Percentiles rank a stretch among this genome's conserved stretches.
phyloP scores from a whole-genome alignment of 1,139 yeast genomes.

The Scheffersomyces stambukii region DNA sequence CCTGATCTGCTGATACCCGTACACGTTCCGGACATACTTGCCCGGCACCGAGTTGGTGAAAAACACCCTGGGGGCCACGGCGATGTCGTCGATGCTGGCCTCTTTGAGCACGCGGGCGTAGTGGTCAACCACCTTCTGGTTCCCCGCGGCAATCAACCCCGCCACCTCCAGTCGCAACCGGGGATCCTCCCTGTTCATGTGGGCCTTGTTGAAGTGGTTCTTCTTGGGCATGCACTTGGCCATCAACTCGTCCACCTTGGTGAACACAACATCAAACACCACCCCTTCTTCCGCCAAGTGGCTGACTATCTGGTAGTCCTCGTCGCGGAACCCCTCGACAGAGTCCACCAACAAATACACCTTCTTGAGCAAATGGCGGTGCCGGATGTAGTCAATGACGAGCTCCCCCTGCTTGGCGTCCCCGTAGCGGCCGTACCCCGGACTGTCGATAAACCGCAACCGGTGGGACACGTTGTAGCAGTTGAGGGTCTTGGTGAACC shows the following conservation, averaged over 20 bases:
- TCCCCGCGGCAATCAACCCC: slow-evolving; percentile 17
- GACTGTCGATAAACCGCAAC: slow-evolving; percentile 71
- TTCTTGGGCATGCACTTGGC: slow-evolving; percentile 15
- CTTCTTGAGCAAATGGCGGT: slow-evolving; percentile 50
- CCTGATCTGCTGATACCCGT: slow-evolving; percentile 37
- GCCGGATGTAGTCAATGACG: slow-evolving; percentile 56
- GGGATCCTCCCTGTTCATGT: too few relatives aligned
- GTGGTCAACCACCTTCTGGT: slow-evolving; percentile 20
- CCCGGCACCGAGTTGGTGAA: slow-evolving; percentile 32
- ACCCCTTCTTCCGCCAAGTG: slow-evolving; percentile 52
- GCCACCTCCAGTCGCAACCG: too few relatives aligned
- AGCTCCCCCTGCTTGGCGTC: slow-evolving; percentile 62
- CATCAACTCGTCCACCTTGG: slow-evolving; percentile 62
- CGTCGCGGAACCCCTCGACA: slow-evolving; percentile 49
- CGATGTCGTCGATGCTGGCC: slow-evolving; percentile 19
- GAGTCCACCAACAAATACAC: slow-evolving; percentile 63
- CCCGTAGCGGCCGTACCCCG: slow-evolving; percentile 79
- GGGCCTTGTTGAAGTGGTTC: slow-evolving; percentile 4
- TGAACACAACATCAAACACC: slow-evolving; percentile 69
- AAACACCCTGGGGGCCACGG: slow-evolving; percentile 27
- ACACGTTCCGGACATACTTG: slow-evolving; percentile 12
- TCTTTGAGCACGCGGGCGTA: slow-evolving; percentile 12
- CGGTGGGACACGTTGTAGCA: slow-evolving; percentile 64
- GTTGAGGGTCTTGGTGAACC: slow-evolving; percentile 73
- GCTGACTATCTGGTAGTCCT: slow-evolving; percentile 53